Conservation (phyloP, 2,329 filamentous ascomycete genomes). For the Chaetomium olivaceum region DNA sequence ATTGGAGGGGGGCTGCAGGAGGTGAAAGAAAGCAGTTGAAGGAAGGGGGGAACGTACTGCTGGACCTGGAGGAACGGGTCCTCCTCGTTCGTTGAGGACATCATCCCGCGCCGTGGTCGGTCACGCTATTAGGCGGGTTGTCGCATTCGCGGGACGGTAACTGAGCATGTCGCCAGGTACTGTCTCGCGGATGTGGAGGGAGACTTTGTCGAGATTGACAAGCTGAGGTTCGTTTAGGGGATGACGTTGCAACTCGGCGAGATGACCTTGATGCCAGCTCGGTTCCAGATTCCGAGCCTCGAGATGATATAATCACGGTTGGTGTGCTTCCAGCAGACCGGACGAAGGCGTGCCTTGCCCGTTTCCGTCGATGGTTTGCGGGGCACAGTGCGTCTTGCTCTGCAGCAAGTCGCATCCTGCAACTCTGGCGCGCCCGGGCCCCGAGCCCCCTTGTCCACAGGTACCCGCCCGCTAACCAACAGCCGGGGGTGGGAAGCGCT, state of each 20-base stretch:
- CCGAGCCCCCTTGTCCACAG: conserved; percentile 18
- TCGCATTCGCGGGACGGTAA: conserved; percentile 19
- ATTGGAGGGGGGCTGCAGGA: too few species aligned
- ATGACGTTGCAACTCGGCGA: conserved; percentile 28
- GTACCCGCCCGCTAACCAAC: not conserved
- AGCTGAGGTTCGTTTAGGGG: conserved; percentile 7
- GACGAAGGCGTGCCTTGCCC: not conserved
- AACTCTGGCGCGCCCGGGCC: conserved; percentile 2
- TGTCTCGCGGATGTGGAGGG: not conserved
- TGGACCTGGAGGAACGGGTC: conserved; percentile 74
- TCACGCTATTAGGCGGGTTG: conserved; percentile 19
- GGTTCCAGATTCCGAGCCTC: not conserved
- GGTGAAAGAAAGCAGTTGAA: conserved; percentile 3
- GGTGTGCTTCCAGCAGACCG: conserved; percentile 4
- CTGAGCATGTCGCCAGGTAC: conserved; percentile 24
- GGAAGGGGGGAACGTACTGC: conserved; percentile 50
- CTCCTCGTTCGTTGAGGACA: conserved; percentile 67
- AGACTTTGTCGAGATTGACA: not conserved
- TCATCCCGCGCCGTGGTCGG: conserved; percentile 49
- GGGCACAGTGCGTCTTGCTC: not conserved
- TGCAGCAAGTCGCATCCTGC: conserved; percentile 5
- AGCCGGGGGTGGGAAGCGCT: conserved; percentile 3
- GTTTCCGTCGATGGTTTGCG: not conserved
- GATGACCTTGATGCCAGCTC: conserved; percentile 18
- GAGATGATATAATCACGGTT: conserved; percentile 6